These are phyloP conservation scores for Paxillus involutus DNA, from an alignment of 768 basidiomycete genomes.

Conservation along the genomic window DNA sequence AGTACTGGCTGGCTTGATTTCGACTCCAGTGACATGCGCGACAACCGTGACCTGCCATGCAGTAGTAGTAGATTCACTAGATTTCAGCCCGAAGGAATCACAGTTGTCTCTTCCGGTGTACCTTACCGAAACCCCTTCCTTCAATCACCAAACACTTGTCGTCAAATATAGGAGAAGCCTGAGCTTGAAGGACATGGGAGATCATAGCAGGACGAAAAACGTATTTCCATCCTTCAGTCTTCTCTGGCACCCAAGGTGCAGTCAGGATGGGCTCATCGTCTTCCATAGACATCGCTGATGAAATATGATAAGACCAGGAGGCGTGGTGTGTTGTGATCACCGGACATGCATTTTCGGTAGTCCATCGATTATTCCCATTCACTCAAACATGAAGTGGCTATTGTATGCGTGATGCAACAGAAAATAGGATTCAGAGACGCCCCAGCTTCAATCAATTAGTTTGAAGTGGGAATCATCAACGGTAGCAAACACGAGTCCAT, in stretches of 20 bases:
- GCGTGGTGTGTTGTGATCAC: neutral
- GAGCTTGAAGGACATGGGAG: conserved; percentile 48
- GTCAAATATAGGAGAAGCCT: conserved; percentile 32
- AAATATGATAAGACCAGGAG: neutral
- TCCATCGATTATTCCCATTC: neutral
- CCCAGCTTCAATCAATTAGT: conserved; percentile 38
- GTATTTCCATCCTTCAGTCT: neutral
- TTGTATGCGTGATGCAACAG: neutral
- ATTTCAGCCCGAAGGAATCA: neutral
- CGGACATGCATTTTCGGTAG: conserved; percentile 8
- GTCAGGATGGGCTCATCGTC: neutral
- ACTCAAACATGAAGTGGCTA: neutral
- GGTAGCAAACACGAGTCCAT: conserved; percentile 78
- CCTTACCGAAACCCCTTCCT: conserved; percentile 37
- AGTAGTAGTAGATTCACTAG: neutral
- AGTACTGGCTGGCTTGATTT: neutral
- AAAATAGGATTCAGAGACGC: conserved; percentile 5
- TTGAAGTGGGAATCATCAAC: conserved; percentile 80
- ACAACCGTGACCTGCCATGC: conserved; percentile 47
- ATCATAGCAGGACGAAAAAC: conserved; percentile 53
- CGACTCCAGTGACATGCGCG: conserved; percentile 37
- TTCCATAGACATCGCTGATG: conserved; percentile 8
- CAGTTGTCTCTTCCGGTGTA: conserved; percentile 19
- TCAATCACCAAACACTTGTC: conserved; percentile 49
- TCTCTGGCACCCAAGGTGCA: conserved; percentile 1